Conservation (phyloP, 1,139 yeast species). For the Lodderomyces jiufengensis region DNA sequence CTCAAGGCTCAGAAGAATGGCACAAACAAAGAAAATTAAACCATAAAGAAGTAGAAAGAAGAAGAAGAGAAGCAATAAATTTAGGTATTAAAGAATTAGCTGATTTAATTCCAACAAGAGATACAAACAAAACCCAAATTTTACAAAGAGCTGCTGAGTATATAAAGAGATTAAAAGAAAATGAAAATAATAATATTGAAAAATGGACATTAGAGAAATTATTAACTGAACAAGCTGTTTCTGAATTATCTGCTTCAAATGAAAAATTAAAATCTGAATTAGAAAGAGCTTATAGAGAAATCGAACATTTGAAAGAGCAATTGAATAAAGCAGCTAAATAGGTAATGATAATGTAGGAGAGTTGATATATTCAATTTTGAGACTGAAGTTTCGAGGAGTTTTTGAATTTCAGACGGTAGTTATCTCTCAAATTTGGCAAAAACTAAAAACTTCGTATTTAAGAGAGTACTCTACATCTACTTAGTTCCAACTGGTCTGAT, state of each 20-base stretch:
- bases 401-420: too few relatives aligned
- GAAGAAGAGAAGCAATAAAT: slow-evolving; percentile 91
- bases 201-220: slow-evolving; percentile 93
- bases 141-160: slow-evolving; percentile 85
- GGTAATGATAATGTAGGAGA: too few relatives aligned
- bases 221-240: slow-evolving; percentile 85
- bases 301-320: slow-evolving; percentile 71
- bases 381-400: too few relatives aligned
- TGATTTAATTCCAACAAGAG: slow-evolving; percentile 78
- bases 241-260: slow-evolving; percentile 32
- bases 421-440: too few relatives aligned
- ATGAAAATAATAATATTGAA: slow-evolving; percentile 82
- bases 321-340: not conserved
- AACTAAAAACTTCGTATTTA: too few relatives aligned
- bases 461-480: too few relatives aligned
- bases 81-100: slow-evolving; percentile 84
- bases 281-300: slow-evolving; percentile 91
- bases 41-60: slow-evolving; percentile 96
- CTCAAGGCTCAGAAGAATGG: slow-evolving; percentile 82
- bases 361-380: too few relatives aligned
- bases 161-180: slow-evolving; percentile 82
- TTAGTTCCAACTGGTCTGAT: too few relatives aligned
- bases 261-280: slow-evolving; percentile 24
- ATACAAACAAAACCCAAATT: slow-evolving; percentile 88
- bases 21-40: slow-evolving; percentile 79